These are phyloP conservation scores for Claviceps monticola DNA, from an alignment of 2,329 filamentous ascomycete genomes.

Conservation along the genomic window DNA sequence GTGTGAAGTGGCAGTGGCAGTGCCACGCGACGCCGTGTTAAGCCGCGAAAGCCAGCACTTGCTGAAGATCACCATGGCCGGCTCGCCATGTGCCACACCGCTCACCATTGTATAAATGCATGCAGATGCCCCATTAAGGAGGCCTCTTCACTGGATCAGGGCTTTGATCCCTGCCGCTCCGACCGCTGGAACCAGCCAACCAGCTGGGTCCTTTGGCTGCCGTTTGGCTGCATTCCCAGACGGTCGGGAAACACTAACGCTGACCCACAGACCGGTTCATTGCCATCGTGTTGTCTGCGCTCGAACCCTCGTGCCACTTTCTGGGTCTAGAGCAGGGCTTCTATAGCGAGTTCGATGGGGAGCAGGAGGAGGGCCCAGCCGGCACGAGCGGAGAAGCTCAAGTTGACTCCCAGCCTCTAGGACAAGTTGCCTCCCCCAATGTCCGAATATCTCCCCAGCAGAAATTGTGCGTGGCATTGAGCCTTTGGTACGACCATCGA, in stretches of 20 bases:
- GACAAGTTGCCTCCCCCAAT: no score
- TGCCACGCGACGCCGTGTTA: no score
- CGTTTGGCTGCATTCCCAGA: constrained; percentile 18
- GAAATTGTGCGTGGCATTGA: no score
- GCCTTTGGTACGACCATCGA: neutral
- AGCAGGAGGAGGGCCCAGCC: no score
- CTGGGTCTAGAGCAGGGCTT: no score
- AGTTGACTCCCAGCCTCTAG: no score
- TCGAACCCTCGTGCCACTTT: constrained; percentile 8
- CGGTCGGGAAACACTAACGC: constrained; percentile 17
- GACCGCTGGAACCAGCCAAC: neutral
- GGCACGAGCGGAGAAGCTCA: no score
- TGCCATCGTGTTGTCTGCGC: constrained; percentile 7
- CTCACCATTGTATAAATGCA: neutral
- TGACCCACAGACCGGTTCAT: constrained; percentile 17
- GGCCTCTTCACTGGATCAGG: neutral
- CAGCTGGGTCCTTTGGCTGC: constrained; percentile 9
- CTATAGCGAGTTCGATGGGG: no score
- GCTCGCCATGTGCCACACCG: neutral
- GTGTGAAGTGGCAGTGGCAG: no score
- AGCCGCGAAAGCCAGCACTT: no score
- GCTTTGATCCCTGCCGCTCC: neutral
- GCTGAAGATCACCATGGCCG: no score
- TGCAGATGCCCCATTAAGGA: neutral
- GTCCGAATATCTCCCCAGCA: no score